These are phyloP conservation scores for Alternaria sp. DNA, from an alignment of 2,329 filamentous ascomycete species.

Conservation along the genomic window DNA sequence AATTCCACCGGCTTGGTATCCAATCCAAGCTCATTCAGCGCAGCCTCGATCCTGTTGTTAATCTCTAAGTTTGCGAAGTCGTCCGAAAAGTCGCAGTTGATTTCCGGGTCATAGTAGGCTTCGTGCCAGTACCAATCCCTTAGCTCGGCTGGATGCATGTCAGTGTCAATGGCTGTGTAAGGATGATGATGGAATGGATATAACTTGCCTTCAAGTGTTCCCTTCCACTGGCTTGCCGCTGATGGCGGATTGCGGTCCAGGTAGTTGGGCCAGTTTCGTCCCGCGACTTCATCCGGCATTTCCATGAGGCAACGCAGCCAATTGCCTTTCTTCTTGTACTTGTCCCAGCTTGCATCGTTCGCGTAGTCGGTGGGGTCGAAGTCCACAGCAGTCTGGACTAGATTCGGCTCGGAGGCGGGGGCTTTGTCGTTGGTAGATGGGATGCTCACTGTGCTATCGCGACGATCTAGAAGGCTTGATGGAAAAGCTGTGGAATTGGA, in stretches of 20 bases:
- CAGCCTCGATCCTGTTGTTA: background rate
- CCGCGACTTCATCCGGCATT: background rate
- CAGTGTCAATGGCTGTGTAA: background rate
- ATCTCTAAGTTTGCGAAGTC: background rate
- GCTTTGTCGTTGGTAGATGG: background rate
- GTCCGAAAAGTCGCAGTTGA: slow-evolving; percentile 1
- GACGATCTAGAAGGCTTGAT: background rate
- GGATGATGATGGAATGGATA: background rate
- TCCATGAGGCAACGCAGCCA: background rate
- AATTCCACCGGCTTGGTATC: background rate
- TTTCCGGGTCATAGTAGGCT: background rate
- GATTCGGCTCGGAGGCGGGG: background rate
- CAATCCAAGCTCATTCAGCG: background rate
- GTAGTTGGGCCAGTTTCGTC: background rate
- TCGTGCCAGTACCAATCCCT: slow-evolving; percentile 17
- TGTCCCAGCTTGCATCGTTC: background rate
- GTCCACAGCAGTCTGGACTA: background rate
- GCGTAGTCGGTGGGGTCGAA: background rate
- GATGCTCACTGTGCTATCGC: background rate
- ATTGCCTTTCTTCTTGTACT: background rate
- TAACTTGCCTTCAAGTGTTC: background rate
- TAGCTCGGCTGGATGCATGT: background rate
- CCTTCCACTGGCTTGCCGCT: background rate
- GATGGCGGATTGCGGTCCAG: background rate
- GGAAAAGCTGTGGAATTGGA: background rate